These are phyloP conservation scores for Solanum okadae DNA, from an alignment of 257 asterid genomes.

Conservation along the genomic window DNA sequence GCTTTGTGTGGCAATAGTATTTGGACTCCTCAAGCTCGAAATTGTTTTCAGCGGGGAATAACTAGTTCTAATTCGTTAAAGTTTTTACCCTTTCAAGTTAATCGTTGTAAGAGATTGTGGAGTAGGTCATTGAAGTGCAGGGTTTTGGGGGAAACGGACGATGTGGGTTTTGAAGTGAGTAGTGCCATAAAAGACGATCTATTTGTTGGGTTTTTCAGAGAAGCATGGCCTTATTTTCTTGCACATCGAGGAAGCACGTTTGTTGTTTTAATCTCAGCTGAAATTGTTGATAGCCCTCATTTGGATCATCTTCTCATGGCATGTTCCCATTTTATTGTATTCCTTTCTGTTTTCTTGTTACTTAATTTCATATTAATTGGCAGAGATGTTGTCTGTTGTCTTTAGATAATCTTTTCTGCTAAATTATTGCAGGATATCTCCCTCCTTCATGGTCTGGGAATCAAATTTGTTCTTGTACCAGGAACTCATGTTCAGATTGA, in stretches of 20 bases:
- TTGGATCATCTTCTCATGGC: conserved; percentile 78
- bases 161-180: conserved; percentile 27
- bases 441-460: conserved; percentile 86
- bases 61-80: background rate
- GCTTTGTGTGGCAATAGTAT: background rate
- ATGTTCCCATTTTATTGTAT: conserved; percentile 16
- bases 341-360: background rate
- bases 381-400: background rate
- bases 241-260: conserved; percentile 96
- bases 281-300: conserved; percentile 64
- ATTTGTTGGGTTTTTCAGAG: conserved; percentile 77
- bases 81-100: background rate
- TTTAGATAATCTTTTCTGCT: background rate
- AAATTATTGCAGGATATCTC: conserved; percentile 63
- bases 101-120: background rate
- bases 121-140: conserved; percentile 2
- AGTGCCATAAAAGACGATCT: conserved; percentile 51
- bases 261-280: conserved; percentile 77
- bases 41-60: background rate
- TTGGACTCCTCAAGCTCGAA: background rate
- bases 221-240: conserved; percentile 82
- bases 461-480: conserved; percentile 90
- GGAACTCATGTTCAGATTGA: conserved; percentile 95
- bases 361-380: background rate
- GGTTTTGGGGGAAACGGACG: conserved; percentile 31